phyloP scores from a whole-genome alignment of 2,329 filamentous ascomycete genomes.

The Beauveria pseudobassiana region DNA sequence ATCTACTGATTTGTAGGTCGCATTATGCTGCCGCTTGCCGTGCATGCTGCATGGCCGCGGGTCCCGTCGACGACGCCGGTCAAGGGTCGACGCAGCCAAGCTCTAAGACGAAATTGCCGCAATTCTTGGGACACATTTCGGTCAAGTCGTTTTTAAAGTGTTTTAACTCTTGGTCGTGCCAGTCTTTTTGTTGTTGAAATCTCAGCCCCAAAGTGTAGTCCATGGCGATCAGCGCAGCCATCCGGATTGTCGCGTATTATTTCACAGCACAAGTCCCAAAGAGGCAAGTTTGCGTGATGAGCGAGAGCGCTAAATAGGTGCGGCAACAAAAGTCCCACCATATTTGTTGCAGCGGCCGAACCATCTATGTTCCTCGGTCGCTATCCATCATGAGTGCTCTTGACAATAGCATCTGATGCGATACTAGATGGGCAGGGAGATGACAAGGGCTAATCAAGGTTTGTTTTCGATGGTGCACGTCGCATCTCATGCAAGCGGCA shows the following conservation, averaged over 20 bases:
- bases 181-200: neutral
- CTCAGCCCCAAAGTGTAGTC: neutral
- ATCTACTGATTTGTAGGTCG: neutral
- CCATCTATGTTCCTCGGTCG: neutral
- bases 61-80: neutral
- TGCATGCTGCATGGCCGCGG: neutral
- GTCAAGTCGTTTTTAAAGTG: too few relatives aligned
- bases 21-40: neutral
- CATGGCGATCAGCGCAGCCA: neutral
- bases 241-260: neutral
- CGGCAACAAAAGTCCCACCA: too few relatives aligned
- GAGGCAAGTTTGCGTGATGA: neutral
- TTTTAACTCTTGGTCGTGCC: too few relatives aligned
- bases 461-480: neutral
- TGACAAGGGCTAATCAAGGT: too few relatives aligned
- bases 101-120: neutral
- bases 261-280: neutral
- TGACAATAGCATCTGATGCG: too few relatives aligned
- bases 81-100: neutral
- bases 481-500: neutral
- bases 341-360: too few relatives aligned
- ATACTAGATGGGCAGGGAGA: too few relatives aligned
- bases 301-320: too few relatives aligned
- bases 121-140: neutral
- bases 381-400: too few relatives aligned